These are phyloP conservation scores for Tieghemiomyces parasiticus DNA, from an alignment of 192 early-diverging fungal species.

Conservation along the genomic window DNA sequence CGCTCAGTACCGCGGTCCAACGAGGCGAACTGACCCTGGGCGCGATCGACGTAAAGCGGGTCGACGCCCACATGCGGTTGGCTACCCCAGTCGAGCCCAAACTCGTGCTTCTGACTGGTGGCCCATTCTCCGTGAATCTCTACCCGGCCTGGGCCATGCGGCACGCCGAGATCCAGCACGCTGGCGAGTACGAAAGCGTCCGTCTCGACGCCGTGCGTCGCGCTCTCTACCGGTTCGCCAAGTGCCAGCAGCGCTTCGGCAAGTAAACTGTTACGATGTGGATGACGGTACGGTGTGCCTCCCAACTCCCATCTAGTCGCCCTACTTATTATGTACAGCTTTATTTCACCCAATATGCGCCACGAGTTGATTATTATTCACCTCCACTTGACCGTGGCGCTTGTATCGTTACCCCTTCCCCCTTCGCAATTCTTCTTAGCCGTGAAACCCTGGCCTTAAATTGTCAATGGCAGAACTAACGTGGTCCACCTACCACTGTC, in stretches of 20 bases:
- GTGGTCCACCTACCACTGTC: too few relatives aligned
- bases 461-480: too few relatives aligned
- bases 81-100: background rate
- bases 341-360: too few relatives aligned
- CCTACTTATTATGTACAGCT: too few relatives aligned
- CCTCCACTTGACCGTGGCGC: too few relatives aligned
- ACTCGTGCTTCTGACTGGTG: background rate
- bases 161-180: constrained; percentile 7
- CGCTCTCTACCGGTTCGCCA: constrained; percentile 10
- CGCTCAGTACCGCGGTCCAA: background rate
- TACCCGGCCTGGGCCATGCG: constrained; percentile 8
- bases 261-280: background rate
- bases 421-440: too few relatives aligned
- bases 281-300: too few relatives aligned
- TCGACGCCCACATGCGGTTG: background rate
- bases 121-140: constrained; percentile 1
- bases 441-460: too few relatives aligned
- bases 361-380: too few relatives aligned
- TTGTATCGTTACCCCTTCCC: too few relatives aligned
- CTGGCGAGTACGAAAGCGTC: background rate
- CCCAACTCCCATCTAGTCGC: too few relatives aligned
- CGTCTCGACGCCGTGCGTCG: background rate
- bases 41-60: background rate
- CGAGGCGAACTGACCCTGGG: background rate
- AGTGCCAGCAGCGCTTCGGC: constrained; percentile 9